These are phyloP conservation scores for Phialophora macrospora DNA, from an alignment of 2,329 filamentous ascomycete genomes.

Conservation along the genomic window DNA sequence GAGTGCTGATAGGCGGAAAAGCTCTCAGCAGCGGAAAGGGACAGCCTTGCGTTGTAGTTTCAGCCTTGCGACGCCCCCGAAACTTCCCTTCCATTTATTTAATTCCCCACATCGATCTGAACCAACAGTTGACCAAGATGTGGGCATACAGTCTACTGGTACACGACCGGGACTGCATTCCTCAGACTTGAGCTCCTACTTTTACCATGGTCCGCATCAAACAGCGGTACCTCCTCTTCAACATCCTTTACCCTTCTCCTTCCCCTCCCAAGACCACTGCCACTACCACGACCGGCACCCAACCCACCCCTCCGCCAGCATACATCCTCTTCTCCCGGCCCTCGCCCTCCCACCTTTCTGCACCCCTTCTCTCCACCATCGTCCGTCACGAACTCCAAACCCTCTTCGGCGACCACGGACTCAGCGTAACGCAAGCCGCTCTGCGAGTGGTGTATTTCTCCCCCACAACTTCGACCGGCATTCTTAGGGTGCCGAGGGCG, in stretches of 20 bases:
- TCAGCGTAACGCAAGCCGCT: constrained; percentile 47
- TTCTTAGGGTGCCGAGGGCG: constrained; percentile 79
- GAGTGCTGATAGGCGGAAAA: neutral
- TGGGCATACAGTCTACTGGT: neutral
- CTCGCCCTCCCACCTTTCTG: constrained; percentile 72
- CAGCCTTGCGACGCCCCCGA: neutral
- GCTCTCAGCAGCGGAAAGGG: neutral
- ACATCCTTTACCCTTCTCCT: constrained; percentile 79
- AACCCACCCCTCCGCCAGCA: constrained; percentile 55
- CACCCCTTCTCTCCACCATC: constrained; percentile 59
- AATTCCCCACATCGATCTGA: neutral
- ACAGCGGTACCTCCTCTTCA: constrained; percentile 91
- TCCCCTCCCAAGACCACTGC: constrained; percentile 29
- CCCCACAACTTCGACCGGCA: constrained; percentile 89
- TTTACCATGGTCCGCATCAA: constrained; percentile 88
- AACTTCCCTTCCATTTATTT: neutral
- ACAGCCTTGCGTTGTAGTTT: neutral
- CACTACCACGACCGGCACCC: constrained; percentile 13
- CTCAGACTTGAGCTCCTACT: neutral
- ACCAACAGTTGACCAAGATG: neutral
- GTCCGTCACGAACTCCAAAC: constrained; percentile 69
- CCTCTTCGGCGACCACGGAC: constrained; percentile 87
- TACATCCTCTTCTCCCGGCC: constrained; percentile 78
- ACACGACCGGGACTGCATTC: neutral
- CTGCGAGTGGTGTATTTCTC: constrained; percentile 86